phyloP scores from a whole-genome alignment of 306 rosid genomes.

The Prosopis cineraria region DNA sequence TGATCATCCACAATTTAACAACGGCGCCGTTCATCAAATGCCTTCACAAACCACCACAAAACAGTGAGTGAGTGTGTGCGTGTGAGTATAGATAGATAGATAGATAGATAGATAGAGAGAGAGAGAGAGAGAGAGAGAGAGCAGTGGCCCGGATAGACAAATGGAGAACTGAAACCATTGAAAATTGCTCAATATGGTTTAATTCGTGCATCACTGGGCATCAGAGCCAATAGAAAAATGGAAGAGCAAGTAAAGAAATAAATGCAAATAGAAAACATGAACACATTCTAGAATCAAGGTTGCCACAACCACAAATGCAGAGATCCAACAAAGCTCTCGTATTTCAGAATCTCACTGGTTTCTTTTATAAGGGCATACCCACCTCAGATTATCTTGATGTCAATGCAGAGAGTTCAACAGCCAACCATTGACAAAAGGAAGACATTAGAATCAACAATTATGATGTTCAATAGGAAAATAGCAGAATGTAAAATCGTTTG shows the following conservation, averaged over 20 bases:
- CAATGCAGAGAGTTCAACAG: background rate
- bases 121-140: background rate
- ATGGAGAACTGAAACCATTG: conserved; percentile 27
- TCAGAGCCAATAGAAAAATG: background rate
- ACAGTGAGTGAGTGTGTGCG: background rate
- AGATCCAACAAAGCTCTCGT: background rate
- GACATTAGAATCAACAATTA: background rate
- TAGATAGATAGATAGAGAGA: background rate
- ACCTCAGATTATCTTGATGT: no score
- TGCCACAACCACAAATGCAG: background rate
- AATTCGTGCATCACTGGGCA: conserved; percentile 37
- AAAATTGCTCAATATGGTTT: conserved; percentile 28
- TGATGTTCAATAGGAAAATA: background rate
- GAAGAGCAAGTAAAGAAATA: background rate
- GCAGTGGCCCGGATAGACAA: conserved; percentile 21
- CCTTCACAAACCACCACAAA: conserved; percentile 25
- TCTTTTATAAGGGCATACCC: background rate
- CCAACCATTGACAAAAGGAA: background rate
- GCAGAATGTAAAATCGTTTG: background rate
- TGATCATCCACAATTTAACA: conserved; percentile 13
- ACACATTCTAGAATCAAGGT: background rate
- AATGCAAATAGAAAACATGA: background rate
- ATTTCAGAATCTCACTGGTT: background rate
- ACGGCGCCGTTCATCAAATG: conserved; percentile 25
- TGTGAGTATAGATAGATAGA: background rate